Evolutionary conservation across 2,329 filamentous ascomycete genomes (phyloP).

Genomic region (Leptographium lundbergii): DNA sequence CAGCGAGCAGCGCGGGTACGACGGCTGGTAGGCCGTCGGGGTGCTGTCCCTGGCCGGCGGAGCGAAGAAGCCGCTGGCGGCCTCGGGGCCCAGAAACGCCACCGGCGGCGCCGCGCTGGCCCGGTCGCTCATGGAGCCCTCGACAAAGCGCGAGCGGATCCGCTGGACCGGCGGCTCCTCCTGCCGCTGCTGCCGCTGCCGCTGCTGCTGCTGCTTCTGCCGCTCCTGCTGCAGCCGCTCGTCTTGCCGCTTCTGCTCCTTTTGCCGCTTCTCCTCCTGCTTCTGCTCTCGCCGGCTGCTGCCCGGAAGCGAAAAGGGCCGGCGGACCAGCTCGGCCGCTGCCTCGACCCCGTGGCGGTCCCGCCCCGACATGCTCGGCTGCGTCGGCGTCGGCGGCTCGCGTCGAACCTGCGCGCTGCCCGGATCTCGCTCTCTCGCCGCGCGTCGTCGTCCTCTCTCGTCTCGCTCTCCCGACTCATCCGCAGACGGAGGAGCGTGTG

Average conservation of each 20-base stretch:
- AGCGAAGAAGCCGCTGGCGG: neutral
- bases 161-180: neutral
- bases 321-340: neutral
- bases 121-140: conserved; percentile 81
- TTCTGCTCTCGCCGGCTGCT: neutral
- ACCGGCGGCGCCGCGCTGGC: conserved; percentile 58
- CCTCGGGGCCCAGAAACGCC: conserved; percentile 37
- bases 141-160: conserved; percentile 45
- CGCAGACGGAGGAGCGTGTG: too few species aligned
- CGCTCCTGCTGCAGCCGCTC: neutral
- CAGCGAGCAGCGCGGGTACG: conserved; percentile 8
- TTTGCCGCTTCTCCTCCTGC: neutral
- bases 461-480: neutral
- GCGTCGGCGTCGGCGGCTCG: neutral
- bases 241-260: neutral
- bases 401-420: neutral
- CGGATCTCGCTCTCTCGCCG: neutral
- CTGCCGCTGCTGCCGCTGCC: too few species aligned
- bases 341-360: neutral
- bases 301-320: conserved; percentile 7
- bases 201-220: neutral
- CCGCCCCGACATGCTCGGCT: neutral
- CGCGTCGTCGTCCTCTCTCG: too few species aligned
- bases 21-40: conserved; percentile 1
- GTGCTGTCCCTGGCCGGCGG: neutral